Evolutionary conservation across 2,329 filamentous ascomycete species (phyloP).

Genomic region (Pestalotiopsis sp.): DNA sequence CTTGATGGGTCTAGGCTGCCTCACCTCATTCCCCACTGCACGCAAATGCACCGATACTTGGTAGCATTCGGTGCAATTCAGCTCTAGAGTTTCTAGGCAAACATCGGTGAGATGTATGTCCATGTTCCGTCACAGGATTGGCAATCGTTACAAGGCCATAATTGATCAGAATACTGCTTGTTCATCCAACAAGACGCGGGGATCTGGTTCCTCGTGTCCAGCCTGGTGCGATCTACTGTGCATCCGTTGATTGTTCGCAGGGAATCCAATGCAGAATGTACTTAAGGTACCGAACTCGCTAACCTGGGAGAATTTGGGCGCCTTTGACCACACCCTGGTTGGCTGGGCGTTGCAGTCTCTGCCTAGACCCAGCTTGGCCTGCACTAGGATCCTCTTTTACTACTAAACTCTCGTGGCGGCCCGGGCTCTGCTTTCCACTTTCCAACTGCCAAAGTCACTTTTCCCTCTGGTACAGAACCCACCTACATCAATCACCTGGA

Average conservation of each 20-base stretch:
- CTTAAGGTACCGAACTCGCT: too few species aligned
- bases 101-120: neutral
- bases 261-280: neutral
- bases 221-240: neutral
- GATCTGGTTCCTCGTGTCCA: neutral
- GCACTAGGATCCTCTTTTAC: neutral
- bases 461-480: neutral
- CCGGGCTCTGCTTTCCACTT: slow-evolving; percentile 1
- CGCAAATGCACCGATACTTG: neutral
- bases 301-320: neutral
- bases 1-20: neutral
- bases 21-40: neutral
- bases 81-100: neutral
- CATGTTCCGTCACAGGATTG: too few species aligned
- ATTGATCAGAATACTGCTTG: neutral
- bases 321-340: neutral
- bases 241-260: neutral
- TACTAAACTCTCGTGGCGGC: slow-evolving; percentile 4
- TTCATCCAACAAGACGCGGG: neutral
- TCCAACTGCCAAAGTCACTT: neutral
- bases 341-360: neutral
- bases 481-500: neutral
- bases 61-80: neutral
- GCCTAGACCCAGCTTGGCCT: neutral
- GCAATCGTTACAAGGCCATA: neutral